Evolutionary conservation across 306 rosid species (phyloP).

Genomic region (Sindora glabra): DNA sequence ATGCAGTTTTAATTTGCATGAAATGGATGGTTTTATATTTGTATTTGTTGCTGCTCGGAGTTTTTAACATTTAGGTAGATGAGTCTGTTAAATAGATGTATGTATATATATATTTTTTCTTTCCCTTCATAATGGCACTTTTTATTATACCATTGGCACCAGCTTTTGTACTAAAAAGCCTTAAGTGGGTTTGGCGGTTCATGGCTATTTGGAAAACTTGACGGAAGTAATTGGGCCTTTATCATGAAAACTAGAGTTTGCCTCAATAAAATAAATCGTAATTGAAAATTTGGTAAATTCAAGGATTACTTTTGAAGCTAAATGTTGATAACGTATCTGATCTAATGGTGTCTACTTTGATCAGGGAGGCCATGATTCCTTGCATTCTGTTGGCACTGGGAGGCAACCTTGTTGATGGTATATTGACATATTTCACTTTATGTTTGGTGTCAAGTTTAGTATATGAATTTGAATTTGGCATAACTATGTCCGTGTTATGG

Average conservation of each 20-base stretch:
- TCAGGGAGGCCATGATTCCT: conserved; percentile 99
- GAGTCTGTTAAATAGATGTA: too few relatives aligned
- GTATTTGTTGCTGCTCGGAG: not conserved
- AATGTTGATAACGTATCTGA: not conserved
- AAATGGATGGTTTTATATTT: not conserved
- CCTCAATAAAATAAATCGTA: too few relatives aligned
- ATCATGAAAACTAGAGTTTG: not conserved
- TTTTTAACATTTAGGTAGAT: too few relatives aligned
- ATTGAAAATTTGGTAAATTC: not conserved
- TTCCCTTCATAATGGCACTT: too few relatives aligned
- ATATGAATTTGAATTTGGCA: not conserved
- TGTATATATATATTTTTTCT: too few relatives aligned
- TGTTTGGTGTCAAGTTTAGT: not conserved
- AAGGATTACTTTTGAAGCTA: not conserved
- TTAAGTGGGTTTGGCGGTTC: not conserved
- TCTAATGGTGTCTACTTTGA: conserved; percentile 29
- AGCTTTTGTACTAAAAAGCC: not conserved
- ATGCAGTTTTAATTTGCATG: conserved; percentile 24
- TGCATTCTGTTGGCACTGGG: conserved; percentile 97
- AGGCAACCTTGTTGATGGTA: conserved; percentile 93
- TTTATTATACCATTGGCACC: not conserved
- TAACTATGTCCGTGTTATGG: conserved; percentile 12
- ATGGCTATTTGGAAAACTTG: not conserved
- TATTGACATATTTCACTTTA: conserved; percentile 11
- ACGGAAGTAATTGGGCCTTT: not conserved